Base-by-base conservation (phyloP, 805 yeast species). In the Barnettozyma botsteinii region DNA sequence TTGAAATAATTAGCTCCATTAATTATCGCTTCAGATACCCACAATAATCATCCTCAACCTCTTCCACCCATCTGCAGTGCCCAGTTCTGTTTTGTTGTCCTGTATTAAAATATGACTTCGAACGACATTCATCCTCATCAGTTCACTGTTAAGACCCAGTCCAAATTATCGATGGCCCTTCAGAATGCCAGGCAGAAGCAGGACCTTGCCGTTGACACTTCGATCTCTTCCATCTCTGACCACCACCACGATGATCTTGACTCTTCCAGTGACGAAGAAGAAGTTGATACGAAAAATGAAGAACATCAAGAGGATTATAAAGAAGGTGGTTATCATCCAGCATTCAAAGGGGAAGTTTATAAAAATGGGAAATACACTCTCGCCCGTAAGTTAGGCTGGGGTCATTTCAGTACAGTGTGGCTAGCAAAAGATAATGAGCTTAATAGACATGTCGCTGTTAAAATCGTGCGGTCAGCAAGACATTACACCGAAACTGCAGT, bases 341-440 rank as follows among this genome's bases (percentile, higher is more conserved):
- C 94, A 11, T 78, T 64, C 48, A 78, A 87, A 36, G 98, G 98
- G 6, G 98, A 94, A 59, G 63, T 64, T 18, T 91, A 82, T 61
- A 84, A 86, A 52, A 69, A 83, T 41, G 77, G 78, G 15, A 75
- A 85, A 43, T 93, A 93, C 59, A 70, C 80, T 2, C 63, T 93
- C 35, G 89, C 85, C 23, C 75, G 98, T 45, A 93, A 93, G 58
- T 68, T 93, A 4, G 99, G 99, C 1, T 93, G 99, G 99, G 99
- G 99, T 26, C 97, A 93, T 63, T 93, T 93, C 58, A 82, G 95
- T 21, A 93, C 96, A 1, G 97, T 86, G 18, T 89, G 96, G 97
- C 67, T 85, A 22, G 98, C 96, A 5, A 72, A 65, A 45, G 81
- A 77, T 42, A 48, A 52, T n/a, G 76, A 76, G 37, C 66, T 69